Evolutionary conservation across 148 eudicot genomes (phyloP), one percentile per base, ranked within the genome.

Genomic region (Arbutus unedo): DNA sequence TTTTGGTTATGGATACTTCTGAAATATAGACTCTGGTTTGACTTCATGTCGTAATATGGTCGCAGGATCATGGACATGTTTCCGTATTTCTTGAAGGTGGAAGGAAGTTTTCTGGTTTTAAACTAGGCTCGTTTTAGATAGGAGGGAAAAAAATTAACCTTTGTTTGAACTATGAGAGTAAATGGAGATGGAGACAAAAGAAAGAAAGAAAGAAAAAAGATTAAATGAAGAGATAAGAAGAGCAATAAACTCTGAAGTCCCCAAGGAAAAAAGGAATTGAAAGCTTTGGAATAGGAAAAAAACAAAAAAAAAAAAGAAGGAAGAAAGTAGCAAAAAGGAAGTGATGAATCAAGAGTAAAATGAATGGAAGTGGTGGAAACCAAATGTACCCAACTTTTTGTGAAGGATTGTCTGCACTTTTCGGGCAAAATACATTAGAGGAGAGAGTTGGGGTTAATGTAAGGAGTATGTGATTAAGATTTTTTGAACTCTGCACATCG

Each of bases 41-140:
- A 87, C 89, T 82, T 74, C 47, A 83, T 86, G 89, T 82, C 91
- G 85, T 84, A 83, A 90, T 85, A 90, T 92, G 92, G 87, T 94
- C 91, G 92, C 95, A 93, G 98, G 98, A 83, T 85, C 84, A 64
- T 84, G 89, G 91, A 85, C 77, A 82, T 87, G 72, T 83, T 81
- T 79, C 84, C 85, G 85, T 85, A 70, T 81, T 57, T 85, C 78
- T 70, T 89, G 90, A 89, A 89, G 85, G 80, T 81, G 88, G 91
- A 83, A 84, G 85, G 83, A 83, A 79, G 79, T 81, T 31, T 54
- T 77, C 47, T 77, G 49, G 62, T 54, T 54, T 76, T 77, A 78
- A 16, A 57, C 11, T 50, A 53, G 62, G 47, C 59, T 51, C 51
- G 62, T 53, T 75, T 73, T 76, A 31, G 47, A 43, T 53, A 51